Evolutionary conservation across 768 basidiomycete species (phyloP).

Genomic region (Termitomyces sp.): DNA sequence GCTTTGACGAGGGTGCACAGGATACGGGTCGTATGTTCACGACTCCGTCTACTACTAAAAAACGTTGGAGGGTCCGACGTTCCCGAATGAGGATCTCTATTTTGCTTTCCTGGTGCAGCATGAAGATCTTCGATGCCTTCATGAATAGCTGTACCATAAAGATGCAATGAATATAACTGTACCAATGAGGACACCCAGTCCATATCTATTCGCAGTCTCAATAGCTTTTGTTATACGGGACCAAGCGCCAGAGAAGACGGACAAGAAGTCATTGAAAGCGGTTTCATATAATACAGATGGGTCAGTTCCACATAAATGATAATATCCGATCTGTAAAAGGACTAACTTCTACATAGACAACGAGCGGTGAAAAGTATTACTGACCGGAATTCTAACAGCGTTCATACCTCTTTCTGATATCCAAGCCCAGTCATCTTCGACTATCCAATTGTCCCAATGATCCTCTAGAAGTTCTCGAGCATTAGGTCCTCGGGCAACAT

Average conservation of each 20-base stretch:
- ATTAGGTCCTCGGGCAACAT: conserved; percentile 57
- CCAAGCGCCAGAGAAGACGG: conserved; percentile 66
- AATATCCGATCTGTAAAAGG: conserved; percentile 57
- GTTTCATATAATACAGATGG: conserved; percentile 55
- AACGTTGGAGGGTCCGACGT: conserved; percentile 48
- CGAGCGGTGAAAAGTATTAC: conserved; percentile 23
- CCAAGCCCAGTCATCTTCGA: conserved; percentile 59
- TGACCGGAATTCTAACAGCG: conserved; percentile 51
- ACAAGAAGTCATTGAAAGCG: conserved; percentile 49
- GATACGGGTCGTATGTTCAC: conserved; percentile 40
- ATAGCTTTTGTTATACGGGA: conserved; percentile 53
- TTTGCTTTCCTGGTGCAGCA: conserved; percentile 73
- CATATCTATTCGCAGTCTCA: conserved; percentile 44
- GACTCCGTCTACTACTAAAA: conserved; percentile 38
- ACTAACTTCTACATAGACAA: not conserved
- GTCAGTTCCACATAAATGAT: conserved; percentile 60
- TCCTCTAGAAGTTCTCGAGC: conserved; percentile 42
- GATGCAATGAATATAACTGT: conserved; percentile 7
- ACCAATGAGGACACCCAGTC: conserved; percentile 76
- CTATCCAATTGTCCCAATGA: conserved; percentile 76
- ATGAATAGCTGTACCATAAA: not conserved
- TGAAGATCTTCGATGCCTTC: conserved; percentile 50
- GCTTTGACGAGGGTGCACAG: conserved; percentile 36
- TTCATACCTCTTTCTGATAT: conserved; percentile 54
- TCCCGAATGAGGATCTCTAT: conserved; percentile 60